Base-by-base conservation (phyloP, 2,329 filamentous ascomycete species). In the Diaporthe eres region DNA sequence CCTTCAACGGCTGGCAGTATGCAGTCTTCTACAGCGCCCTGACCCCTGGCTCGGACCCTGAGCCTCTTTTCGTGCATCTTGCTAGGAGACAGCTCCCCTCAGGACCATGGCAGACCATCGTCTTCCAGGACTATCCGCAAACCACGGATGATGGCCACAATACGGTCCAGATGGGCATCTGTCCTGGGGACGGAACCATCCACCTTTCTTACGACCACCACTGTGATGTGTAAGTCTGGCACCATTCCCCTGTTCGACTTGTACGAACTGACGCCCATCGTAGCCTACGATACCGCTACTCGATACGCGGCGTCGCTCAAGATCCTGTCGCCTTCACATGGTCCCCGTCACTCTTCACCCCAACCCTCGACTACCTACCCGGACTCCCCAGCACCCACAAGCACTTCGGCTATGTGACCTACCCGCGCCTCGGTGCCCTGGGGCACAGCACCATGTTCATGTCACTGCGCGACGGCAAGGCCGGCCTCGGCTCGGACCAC, bases 181-280 rank as follows among this genome's bases (percentile, higher is more conserved):
- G 85, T 60, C 81, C 82, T 6, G 87, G 85, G 2, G 88, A 89
- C 76, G 88, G 88, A 60, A 88, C 86, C n/a, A 88, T 90, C 34
- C 88, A 89, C 76, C 79, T 90, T 5, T 87, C 86, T 10, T 89
- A 88, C 77, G 88, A 90, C 73, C 88, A 89, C 76, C 87, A 89
- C 77, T 86, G 85, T 76, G 85, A 86, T 72, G 78, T 79, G 82
- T 83, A 78, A 55, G 79, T 72, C 10, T 44, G 10, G 12, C 25
- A 8, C 37, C 13, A 25, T 55, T 19, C 34, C 15, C 74, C 57
- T 28, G 31, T n/a, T n/a, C 53, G 34, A 28, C 37, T 25, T 17
- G 28, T 68, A 68, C 28, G 2, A 22, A 19, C 31, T 75, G 8
- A 77, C 22, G 13, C 31, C 17, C 1, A 22, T 19, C 31, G 58